phyloP scores from a whole-genome alignment of 2,329 filamentous ascomycete species.

The Microsporum canis region DNA sequence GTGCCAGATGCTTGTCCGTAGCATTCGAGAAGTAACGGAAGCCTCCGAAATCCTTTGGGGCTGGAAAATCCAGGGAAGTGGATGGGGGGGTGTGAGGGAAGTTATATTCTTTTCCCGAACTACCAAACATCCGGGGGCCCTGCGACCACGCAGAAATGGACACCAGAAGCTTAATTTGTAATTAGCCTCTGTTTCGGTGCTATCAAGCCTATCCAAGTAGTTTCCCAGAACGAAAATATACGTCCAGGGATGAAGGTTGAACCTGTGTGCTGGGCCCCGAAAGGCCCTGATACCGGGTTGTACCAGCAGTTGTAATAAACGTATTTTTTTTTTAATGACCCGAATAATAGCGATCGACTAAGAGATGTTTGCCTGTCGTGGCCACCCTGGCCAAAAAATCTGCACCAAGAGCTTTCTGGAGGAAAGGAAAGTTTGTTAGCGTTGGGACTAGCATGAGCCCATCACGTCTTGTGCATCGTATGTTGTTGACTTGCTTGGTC shows the following conservation, averaged over 20 bases:
- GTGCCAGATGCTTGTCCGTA: neutral
- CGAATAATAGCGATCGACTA: neutral
- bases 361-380: neutral
- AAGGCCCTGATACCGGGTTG: neutral
- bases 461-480: constrained; percentile 1
- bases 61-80: constrained; percentile 1
- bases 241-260: constrained; percentile 4
- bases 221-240: neutral
- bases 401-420: neutral
- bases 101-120: neutral
- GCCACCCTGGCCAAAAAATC: neutral
- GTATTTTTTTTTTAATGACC: neutral
- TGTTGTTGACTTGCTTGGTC: neutral
- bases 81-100: neutral
- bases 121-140: neutral
- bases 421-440: constrained; percentile 1
- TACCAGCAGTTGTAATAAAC: neutral
- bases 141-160: neutral
- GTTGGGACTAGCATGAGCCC: neutral
- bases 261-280: neutral
- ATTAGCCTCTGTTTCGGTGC: neutral
- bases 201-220: neutral
- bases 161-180: constrained; percentile 4
- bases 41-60: neutral
- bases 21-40: neutral